Evolutionary conservation across 169 alveolate species (phyloP), one percentile per base, ranked within the genome.

Genomic region (Cryptosporidium viatorum): DNA sequence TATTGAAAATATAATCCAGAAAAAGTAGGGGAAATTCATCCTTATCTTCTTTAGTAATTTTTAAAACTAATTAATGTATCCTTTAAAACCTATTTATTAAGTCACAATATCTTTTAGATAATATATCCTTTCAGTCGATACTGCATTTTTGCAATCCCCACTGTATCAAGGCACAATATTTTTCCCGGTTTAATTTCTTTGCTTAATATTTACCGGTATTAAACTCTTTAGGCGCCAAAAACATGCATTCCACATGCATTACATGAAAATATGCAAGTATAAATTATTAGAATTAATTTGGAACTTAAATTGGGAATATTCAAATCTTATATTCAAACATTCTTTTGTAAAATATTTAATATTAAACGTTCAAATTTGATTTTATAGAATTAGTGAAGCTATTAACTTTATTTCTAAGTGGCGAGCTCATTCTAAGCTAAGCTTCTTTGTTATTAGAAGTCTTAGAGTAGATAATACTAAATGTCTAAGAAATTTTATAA

Each of bases 121-220:
- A 55, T 21, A 16, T 55, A 55, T 55, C 35, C 67, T 23, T 9
- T 8, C 29, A 5, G 67, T 21, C 37, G 67, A 55, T 55, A 55
- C 67, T 55, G 67, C 67, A 55, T 55, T n/a, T 55, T 55, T 55
- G 67, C 67, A 55, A 55, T 55, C 67, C 67, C 29, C 67, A 55
- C 67, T 23, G 0, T 3, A 21, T 16, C 4, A 55, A n/a, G n/a
- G 37, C 14, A 55, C 23, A 23, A 55, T 23, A 16, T 55, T 23
- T n/a, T 55, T 55, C 35, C 67, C 67, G 37, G 67, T 7, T 55
- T 1, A 55, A 21, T 55, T 55, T 55, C 29, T 23, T n/a, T 10
- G 6, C 29, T 1, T 21, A 55, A 0, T 55, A 55, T 55, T n/a
- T 21, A 26, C 67, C 14, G 35, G 67, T 5, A 55, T 55, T 55